These are phyloP conservation scores for Ziziphus jujuba DNA, from an alignment of 306 rosid species.

Conservation along the genomic window DNA sequence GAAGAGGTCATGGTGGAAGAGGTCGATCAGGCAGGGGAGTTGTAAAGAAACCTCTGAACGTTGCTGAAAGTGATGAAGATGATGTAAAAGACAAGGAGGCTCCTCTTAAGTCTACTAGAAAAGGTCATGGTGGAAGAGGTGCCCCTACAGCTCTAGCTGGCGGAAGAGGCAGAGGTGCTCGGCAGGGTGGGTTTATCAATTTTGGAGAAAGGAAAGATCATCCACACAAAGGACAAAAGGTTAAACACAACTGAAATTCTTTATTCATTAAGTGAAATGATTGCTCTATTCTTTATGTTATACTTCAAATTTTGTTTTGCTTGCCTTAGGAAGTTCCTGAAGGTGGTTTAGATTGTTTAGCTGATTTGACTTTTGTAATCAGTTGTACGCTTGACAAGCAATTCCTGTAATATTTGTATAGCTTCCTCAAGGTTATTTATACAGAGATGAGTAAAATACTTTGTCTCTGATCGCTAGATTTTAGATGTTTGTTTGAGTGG, in stretches of 20 bases:
- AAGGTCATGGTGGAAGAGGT: slow-evolving; percentile 80
- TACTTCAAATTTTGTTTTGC: slow-evolving; percentile 25
- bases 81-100: slow-evolving; percentile 35
- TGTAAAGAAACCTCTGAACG: slow-evolving; percentile 40
- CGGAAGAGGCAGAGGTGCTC: slow-evolving; percentile 91
- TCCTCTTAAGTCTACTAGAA: slow-evolving; percentile 63
- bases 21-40: slow-evolving; percentile 72
- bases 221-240: slow-evolving; percentile 97
- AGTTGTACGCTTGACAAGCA: slow-evolving; percentile 99
- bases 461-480: not conserved
- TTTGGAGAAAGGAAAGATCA: slow-evolving; percentile 97
- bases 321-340: slow-evolving; percentile 86
- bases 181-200: slow-evolving; percentile 94
- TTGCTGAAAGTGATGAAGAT: slow-evolving; percentile 64
- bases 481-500: not conserved
- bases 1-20: slow-evolving; percentile 63
- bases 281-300: slow-evolving; percentile 16
- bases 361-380: slow-evolving; percentile 86
- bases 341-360: slow-evolving; percentile 84
- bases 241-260: slow-evolving; percentile 26
- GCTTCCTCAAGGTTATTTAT: slow-evolving; percentile 11
- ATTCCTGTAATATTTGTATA: not conserved
- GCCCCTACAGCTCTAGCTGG: slow-evolving; percentile 48
- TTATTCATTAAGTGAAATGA: slow-evolving; percentile 13
- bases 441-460: not conserved